Conservation (phyloP, 169 alveolate genomes). For the Toxoplasma gondii region DNA sequence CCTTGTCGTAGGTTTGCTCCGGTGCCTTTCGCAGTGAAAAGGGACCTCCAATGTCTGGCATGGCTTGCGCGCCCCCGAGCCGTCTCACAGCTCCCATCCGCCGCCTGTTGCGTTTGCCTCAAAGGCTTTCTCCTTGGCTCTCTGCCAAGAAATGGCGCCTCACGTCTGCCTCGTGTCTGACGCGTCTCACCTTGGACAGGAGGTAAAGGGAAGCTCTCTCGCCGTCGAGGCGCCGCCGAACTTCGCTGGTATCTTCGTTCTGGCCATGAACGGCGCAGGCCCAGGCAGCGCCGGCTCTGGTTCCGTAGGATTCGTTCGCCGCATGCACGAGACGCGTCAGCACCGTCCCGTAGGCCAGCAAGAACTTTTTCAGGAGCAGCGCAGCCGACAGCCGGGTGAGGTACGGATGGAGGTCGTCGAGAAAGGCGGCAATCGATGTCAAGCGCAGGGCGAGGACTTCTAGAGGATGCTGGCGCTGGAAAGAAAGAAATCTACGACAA, state of each 20-base stretch:
- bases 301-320: not conserved
- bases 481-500: not conserved
- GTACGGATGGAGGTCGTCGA: conserved; percentile 11
- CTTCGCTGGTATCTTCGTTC: not conserved
- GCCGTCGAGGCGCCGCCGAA: not conserved
- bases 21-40: too few species aligned
- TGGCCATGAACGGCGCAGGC: not conserved
- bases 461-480: not conserved
- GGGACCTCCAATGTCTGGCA: too few species aligned
- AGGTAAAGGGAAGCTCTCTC: not conserved
- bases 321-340: not conserved
- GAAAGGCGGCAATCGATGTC: not conserved
- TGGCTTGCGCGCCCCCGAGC: too few species aligned
- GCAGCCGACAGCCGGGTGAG: conserved; percentile 42
- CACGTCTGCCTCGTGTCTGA: too few species aligned
- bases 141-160: too few species aligned
- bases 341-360: not conserved
- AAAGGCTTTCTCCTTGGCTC: too few species aligned
- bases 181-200: not conserved
- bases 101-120: too few species aligned
- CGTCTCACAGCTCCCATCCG: too few species aligned
- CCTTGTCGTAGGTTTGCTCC: too few species aligned
- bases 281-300: not conserved
- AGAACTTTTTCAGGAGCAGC: not conserved
- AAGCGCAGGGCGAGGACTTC: conserved; percentile 8